Evolutionary conservation across 129 eudicot species (phyloP).

Genomic region (Cynara cardunculus): DNA sequence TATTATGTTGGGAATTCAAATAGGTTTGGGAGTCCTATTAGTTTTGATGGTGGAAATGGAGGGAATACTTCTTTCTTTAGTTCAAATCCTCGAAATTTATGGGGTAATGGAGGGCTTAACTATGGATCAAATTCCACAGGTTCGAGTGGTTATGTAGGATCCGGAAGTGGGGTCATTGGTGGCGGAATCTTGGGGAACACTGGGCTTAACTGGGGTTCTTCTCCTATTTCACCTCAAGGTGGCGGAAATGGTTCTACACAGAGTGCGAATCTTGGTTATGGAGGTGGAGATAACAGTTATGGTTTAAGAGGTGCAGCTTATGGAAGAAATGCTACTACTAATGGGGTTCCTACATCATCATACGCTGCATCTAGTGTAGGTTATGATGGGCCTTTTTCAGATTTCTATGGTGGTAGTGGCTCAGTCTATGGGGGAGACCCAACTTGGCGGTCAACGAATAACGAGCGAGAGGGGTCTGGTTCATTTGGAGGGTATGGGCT

Average conservation of each 20-base stretch:
- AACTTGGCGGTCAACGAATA: slow-evolving; percentile 44
- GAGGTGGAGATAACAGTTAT: slow-evolving; percentile 41
- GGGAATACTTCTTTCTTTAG: slow-evolving; percentile 52
- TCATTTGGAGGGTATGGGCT: slow-evolving; percentile 51
- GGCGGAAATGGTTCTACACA: slow-evolving; percentile 35
- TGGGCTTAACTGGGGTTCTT: slow-evolving; percentile 46
- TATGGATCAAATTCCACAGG: slow-evolving; percentile 39
- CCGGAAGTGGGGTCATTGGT: slow-evolving; percentile 47
- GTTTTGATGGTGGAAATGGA: slow-evolving; percentile 53
- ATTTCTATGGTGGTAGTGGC: slow-evolving; percentile 42
- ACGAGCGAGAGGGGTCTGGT: slow-evolving; percentile 47
- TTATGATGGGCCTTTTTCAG: slow-evolving; percentile 51
- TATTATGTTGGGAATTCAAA: slow-evolving; percentile 42
- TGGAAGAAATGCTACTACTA: slow-evolving; percentile 44
- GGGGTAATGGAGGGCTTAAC: slow-evolving; percentile 46
- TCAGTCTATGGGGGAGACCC: slow-evolving; percentile 47
- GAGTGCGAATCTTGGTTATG: slow-evolving; percentile 41
- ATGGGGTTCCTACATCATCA: slow-evolving; percentile 36
- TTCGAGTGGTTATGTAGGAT: slow-evolving; percentile 34
- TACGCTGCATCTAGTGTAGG: slow-evolving; percentile 42
- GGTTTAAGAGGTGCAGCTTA: slow-evolving; percentile 40
- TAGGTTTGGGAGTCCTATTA: slow-evolving; percentile 35
- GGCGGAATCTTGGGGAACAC: slow-evolving; percentile 41
- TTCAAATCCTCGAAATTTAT: slow-evolving; percentile 42
- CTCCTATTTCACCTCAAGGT: slow-evolving; percentile 48